Conservation (phyloP, 305 asterid species). For the Plantago coronopus region DNA sequence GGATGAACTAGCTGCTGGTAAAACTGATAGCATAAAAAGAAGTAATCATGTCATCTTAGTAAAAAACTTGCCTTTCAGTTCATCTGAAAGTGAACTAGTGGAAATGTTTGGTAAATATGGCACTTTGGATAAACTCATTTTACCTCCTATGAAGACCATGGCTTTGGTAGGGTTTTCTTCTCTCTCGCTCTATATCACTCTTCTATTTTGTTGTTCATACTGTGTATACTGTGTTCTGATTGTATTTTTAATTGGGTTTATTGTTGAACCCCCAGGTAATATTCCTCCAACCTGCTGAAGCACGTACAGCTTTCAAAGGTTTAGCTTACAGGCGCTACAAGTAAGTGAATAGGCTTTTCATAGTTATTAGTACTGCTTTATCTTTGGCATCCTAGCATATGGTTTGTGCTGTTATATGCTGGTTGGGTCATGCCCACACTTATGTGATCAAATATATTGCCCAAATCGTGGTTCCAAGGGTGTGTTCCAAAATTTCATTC, state of each 20-base stretch:
- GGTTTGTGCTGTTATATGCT: constrained; percentile 1
- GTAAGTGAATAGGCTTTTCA: constrained; percentile 39
- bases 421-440: background rate
- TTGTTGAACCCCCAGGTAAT: constrained; percentile 51
- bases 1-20: constrained; percentile 79
- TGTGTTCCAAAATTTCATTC: too few species aligned
- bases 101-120: constrained; percentile 83
- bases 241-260: constrained; percentile 1
- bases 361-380: constrained; percentile 9
- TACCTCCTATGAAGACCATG: constrained; percentile 82
- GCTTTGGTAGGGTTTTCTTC: constrained; percentile 63
- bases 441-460: background rate
- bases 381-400: constrained; percentile 13
- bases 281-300: constrained; percentile 80
- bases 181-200: background rate
- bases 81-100: constrained; percentile 77
- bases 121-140: constrained; percentile 72
- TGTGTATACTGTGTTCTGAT: too few species aligned
- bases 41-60: constrained; percentile 84
- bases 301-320: constrained; percentile 76
- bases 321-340: constrained; percentile 87
- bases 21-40: constrained; percentile 69
- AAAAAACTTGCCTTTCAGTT: constrained; percentile 85
- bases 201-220: constrained; percentile 10
- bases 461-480: too few species aligned